Base-by-base conservation (phyloP, 2,329 filamentous ascomycete genomes). In the Sclerotinia glacialis region DNA sequence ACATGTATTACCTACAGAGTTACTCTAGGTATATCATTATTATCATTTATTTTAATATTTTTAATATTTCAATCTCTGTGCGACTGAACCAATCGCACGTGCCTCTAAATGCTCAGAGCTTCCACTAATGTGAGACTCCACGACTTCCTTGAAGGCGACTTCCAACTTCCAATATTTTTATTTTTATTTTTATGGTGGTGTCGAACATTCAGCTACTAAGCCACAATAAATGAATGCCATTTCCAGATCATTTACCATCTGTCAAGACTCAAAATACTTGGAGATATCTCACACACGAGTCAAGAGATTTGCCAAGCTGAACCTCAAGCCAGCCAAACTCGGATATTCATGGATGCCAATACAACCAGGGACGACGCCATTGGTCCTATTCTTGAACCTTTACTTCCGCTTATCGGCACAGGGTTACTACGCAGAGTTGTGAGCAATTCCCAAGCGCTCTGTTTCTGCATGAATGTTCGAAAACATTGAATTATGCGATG, bases 191-290 rank as follows among this genome's bases (percentile, higher is more conserved):
- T n/a, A n/a, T 40, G 37, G 37, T 40, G 2, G 11, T 44, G 11
- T 60, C 56, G 23, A 60, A 47, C 21, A 61, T 50, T 61, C 58
- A 61, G 58, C 58, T 49, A 49, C n/a, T 26, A 61, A 61, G 58
- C 58, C 58, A 61, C 44, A 37, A 49, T 42, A 26, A 23, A 34
- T 21, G 21, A 23, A 34, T 21, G 21, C n/a, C 0, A 1, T 21
- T 18, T 26, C 56, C 7, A n/a, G 18, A 34, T 5, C 18, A n/a
- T 21, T 54, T 34, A 37, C 21, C 26, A 26, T 23, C 23, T 26
- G 14, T 23, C 52, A 14, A 18, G 23, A 26, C n/a, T 37, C 52
- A 14, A 18, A 40, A 26, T 31, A 37, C 28, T 37, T 37, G 44
- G 44, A 37, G 28, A 60, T 49, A 49, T 37, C 23, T 61, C 44